Evolutionary conservation across 2,329 filamentous ascomycete species (phyloP).

Genomic region (Fusarium chlamydosporum): DNA sequence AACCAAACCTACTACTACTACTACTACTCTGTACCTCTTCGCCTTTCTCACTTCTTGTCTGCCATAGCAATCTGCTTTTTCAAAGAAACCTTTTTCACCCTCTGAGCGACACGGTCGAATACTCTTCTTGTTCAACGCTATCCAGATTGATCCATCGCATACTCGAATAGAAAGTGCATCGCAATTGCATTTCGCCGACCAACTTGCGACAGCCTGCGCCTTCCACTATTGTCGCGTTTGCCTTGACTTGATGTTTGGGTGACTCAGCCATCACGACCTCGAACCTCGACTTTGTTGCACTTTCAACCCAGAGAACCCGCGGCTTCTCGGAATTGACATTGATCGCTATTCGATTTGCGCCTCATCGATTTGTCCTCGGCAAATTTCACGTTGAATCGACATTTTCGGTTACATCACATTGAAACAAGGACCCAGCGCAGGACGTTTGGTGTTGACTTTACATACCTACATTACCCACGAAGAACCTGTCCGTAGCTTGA

Average conservation of each 20-base stretch:
- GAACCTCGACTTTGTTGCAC: conserved; percentile 29
- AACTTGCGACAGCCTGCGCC: conserved; percentile 37
- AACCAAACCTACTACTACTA: conserved; percentile 41
- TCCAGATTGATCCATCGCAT: conserved; percentile 16
- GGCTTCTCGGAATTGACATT: conserved; percentile 22
- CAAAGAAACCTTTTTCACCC: conserved; percentile 29
- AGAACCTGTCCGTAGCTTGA: conserved; percentile 31
- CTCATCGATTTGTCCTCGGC: conserved; percentile 8
- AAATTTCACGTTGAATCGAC: neutral
- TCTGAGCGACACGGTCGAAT: conserved; percentile 28
- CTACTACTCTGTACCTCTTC: too few species aligned
- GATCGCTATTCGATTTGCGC: conserved; percentile 26
- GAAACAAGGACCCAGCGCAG: conserved; percentile 35
- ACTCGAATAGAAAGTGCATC: conserved; percentile 9
- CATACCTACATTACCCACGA: conserved; percentile 10
- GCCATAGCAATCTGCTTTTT: conserved; percentile 35
- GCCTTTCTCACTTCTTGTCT: conserved; percentile 40
- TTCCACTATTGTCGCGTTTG: conserved; percentile 19
- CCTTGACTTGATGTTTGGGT: conserved; percentile 34
- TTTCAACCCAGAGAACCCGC: conserved; percentile 4
- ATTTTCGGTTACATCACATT: conserved; percentile 25
- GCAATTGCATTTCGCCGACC: conserved; percentile 30
- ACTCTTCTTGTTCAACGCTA: conserved; percentile 19
- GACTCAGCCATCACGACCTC: conserved; percentile 43
- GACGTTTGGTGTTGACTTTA: conserved; percentile 40